Base-by-base conservation (phyloP, 2,329 filamentous ascomycete species). In the Cercospora sp. region DNA sequence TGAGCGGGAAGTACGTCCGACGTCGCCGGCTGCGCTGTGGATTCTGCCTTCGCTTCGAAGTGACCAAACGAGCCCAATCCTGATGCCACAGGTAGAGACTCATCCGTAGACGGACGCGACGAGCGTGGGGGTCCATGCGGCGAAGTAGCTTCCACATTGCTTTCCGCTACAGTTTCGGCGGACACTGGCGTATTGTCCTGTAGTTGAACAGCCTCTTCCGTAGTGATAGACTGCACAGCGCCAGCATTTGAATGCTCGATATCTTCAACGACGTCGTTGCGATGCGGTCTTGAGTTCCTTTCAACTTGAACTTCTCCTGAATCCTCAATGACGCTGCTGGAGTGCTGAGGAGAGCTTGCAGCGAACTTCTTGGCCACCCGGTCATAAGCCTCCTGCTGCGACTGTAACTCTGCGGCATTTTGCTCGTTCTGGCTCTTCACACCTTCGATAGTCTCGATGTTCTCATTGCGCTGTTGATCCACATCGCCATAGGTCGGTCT, bases 341-440 rank as follows among this genome's bases (percentile, higher is more conserved):
- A 5, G 43, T 45, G n/a, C n/a, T 40, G 61, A 37, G 61, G 13
- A 34, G 60, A 28, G 12, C 40, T 16, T 10, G 43, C 51, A 18
- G 26, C 26, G n/a, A 65, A 32, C 24, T 32, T 2, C 32, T 60
- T 58, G 4, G 66, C 37, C 13, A 61, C 61, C 45, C 32, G 55
- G 18, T 65, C 66, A 32, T 65, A 28, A 13, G 21, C 55, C 21
- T 30, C 32, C 16, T 67, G 61, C 55, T 64, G 61, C 21, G 66
- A 32, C 16, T 45, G 53, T 28, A 64, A 45, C 8, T 55, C 18
- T 12, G 43, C 61, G 7, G 18, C 32, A 13, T 63, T 32, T 24
- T 53, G 37, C 21, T 18, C 18, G 37, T 21, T 45, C 26, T 5
- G 40, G 0, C 32, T 51, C 10, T 5, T 24, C 2, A 3, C 3